Conservation (phyloP, 371 early-diverging fungal species). For the Apophysomyces ossiformis region DNA sequence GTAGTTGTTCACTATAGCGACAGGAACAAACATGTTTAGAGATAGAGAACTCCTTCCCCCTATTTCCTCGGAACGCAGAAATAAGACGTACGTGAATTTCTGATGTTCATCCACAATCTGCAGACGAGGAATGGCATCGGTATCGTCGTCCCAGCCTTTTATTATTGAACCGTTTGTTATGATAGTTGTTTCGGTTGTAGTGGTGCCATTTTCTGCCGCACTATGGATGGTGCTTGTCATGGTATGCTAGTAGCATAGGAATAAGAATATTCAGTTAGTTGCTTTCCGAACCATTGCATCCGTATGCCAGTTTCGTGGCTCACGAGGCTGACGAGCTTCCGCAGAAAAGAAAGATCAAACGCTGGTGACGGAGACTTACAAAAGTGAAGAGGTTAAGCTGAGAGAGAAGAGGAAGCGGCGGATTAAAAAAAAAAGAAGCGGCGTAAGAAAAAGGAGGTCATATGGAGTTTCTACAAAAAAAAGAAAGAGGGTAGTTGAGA, state of each 20-base stretch:
- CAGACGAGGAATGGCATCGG: slow-evolving; percentile 59
- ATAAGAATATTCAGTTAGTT: neutral
- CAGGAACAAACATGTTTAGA: neutral
- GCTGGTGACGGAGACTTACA: neutral
- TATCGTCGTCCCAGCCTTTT: slow-evolving; percentile 37
- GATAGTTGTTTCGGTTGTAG: neutral
- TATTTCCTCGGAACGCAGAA: neutral
- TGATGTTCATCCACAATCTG: slow-evolving; percentile 87
- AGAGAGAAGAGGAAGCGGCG: neutral
- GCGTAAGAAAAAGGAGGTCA: slow-evolving; percentile 7
- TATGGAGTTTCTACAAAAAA: neutral
- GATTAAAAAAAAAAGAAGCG: neutral
- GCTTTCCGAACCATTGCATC: neutral
- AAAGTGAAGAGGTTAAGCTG: neutral
- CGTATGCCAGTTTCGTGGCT: neutral
- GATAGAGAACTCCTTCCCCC: neutral
- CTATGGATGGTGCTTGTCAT: neutral
- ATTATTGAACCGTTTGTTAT: neutral
- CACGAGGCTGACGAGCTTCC: neutral
- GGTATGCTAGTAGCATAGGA: neutral
- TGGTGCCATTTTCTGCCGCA: neutral
- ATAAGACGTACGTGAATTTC: slow-evolving; percentile 75
- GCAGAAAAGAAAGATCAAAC: neutral
- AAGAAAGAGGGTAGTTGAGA: neutral
- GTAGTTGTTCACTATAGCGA: slow-evolving; percentile 61